Conservation (phyloP, 1,139 yeast genomes). For the Debaryomyces sp. region DNA sequence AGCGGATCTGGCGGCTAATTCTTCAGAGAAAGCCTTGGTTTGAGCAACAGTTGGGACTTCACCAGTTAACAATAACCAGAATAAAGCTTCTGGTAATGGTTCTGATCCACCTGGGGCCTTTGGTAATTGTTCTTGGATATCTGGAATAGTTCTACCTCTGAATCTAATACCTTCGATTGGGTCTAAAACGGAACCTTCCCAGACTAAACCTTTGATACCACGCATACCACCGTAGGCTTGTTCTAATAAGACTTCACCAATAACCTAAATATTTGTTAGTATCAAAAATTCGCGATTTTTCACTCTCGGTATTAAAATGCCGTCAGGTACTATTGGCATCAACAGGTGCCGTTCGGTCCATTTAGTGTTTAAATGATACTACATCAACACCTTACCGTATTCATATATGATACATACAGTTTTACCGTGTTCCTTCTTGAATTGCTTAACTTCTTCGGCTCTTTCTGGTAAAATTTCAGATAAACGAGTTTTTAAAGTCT, state of each 20-base stretch:
- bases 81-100: slow-evolving; percentile 89
- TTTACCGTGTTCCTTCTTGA: slow-evolving; percentile 86
- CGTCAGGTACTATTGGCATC: neutral
- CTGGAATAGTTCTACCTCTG: slow-evolving; percentile 98
- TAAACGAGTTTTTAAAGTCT: slow-evolving; percentile 86
- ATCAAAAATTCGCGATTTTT: slow-evolving; percentile 11
- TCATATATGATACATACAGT: slow-evolving; percentile 49
- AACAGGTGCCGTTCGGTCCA: neutral
- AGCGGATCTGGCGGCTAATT: slow-evolving; percentile 82
- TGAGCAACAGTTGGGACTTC: slow-evolving; percentile 81
- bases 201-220: slow-evolving; percentile 95
- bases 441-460: slow-evolving; percentile 87
- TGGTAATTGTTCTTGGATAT: slow-evolving; percentile 89
- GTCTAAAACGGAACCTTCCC: slow-evolving; percentile 99
- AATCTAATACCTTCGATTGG: slow-evolving; percentile 98
- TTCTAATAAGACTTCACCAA: slow-evolving; percentile 92
- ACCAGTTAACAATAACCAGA: slow-evolving; percentile 91
- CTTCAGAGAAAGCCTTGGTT: slow-evolving; percentile 74
- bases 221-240: slow-evolving; percentile 99
- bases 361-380: neutral
- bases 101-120: slow-evolving; percentile 85
- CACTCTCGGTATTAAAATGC: neutral
- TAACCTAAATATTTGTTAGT: slow-evolving; percentile 39
- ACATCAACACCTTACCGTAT: neutral
- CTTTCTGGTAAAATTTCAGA: slow-evolving; percentile 91